Conservation (phyloP, 2,329 filamentous ascomycete genomes). For the Microsporum ferrugineum region DNA sequence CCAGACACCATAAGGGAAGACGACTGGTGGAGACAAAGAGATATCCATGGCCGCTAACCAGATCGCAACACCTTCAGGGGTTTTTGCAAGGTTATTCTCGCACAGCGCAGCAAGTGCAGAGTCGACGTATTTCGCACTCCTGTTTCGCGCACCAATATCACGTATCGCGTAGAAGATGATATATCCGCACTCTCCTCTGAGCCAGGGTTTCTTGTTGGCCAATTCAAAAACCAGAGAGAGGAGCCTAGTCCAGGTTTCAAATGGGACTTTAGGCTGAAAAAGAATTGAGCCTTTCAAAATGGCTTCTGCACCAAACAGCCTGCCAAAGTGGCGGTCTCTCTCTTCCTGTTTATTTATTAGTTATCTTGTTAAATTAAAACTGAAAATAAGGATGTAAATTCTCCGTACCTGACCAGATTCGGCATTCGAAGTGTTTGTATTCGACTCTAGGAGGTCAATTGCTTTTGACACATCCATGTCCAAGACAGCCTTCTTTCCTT, state of each 20-base stretch:
- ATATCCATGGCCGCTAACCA: constrained; percentile 62
- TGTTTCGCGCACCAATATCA: constrained; percentile 36
- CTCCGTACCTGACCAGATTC: constrained; percentile 42
- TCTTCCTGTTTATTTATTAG: constrained; percentile 58
- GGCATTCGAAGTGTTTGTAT: constrained; percentile 42
- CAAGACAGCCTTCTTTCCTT: constrained; percentile 18
- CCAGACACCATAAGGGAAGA: constrained; percentile 62
- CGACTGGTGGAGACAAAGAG: constrained; percentile 55
- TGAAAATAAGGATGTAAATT: background rate
- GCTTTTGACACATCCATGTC: constrained; percentile 33
- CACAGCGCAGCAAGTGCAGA: constrained; percentile 52
- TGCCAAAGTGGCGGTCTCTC: constrained; percentile 72
- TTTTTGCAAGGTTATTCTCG: constrained; percentile 58
- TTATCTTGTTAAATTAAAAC: background rate
- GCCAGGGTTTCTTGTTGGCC: constrained; percentile 72
- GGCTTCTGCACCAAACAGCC: constrained; percentile 76
- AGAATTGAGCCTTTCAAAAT: constrained; percentile 69
- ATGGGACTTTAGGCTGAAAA: constrained; percentile 46
- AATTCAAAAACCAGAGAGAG: constrained; percentile 62
- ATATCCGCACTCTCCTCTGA: constrained; percentile 77
- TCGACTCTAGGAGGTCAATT: constrained; percentile 42
- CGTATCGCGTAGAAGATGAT: constrained; percentile 63
- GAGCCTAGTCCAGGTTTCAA: constrained; percentile 45
- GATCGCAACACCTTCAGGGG: constrained; percentile 77
- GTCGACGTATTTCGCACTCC: constrained; percentile 42